Conservation (phyloP, 768 basidiomycete species). For the Pilatotrama ljubarskyi region DNA sequence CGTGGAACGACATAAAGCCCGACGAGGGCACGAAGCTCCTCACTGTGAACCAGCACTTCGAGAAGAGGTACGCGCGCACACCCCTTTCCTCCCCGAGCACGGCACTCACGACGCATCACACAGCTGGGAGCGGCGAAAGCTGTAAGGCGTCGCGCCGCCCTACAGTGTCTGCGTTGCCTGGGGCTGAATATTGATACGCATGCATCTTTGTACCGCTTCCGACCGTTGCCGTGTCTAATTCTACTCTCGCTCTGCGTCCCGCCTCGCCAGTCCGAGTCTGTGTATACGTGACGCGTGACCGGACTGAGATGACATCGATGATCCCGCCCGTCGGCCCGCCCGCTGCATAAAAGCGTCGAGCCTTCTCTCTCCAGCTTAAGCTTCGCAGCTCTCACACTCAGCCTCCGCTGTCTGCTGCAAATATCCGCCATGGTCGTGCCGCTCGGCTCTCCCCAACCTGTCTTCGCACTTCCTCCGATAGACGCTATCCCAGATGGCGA, state of each 20-base stretch:
- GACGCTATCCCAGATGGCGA: constrained; percentile 43
- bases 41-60: constrained; percentile 71
- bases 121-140: constrained; percentile 78
- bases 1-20: constrained; percentile 82
- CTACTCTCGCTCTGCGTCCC: background rate
- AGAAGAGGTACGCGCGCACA: constrained; percentile 55
- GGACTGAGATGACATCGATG: constrained; percentile 3
- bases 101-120: background rate
- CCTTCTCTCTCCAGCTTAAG: background rate
- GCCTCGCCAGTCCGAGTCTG: background rate
- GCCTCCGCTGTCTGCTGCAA: background rate
- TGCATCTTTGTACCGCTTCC: constrained; percentile 6
- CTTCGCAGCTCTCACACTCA: background rate
- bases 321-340: background rate
- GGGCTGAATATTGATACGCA: constrained; percentile 1
- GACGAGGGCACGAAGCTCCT: constrained; percentile 74
- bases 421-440: constrained; percentile 39
- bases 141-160: constrained; percentile 40
- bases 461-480: constrained; percentile 40
- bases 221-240: constrained; percentile 3
- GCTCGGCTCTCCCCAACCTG: constrained; percentile 44
- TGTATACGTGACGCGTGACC: constrained; percentile 14
- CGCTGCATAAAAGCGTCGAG: background rate
- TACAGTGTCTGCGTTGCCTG: background rate
- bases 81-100: constrained; percentile 12